These are phyloP conservation scores for Pythium angustatum DNA, from an alignment of 352 stramenopile genomes.

Conservation along the genomic window DNA sequence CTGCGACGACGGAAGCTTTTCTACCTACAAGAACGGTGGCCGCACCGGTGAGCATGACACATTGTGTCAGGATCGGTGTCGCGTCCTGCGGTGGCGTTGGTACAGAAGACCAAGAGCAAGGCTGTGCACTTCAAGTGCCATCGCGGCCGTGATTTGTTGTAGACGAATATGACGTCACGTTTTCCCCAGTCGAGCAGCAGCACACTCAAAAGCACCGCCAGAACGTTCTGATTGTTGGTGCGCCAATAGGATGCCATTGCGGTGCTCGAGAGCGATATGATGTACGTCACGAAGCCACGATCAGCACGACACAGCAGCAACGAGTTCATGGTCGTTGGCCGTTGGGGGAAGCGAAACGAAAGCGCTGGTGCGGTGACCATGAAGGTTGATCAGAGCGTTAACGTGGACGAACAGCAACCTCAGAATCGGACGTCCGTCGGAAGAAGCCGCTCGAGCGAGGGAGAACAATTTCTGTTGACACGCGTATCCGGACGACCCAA, in stretches of 20 bases:
- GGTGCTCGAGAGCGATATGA: conserved; percentile 22
- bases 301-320: not conserved
- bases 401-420: not conserved
- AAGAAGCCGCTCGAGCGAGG: not conserved
- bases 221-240: conserved; percentile 22
- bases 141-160: too few relatives aligned
- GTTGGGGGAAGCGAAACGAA: not conserved
- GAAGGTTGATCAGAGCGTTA: too few relatives aligned
- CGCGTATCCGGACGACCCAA: not conserved
- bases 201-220: not conserved
- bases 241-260: conserved; percentile 21
- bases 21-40: too few relatives aligned
- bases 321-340: not conserved
- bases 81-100: not conserved
- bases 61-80: too few relatives aligned
- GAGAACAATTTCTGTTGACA: conserved; percentile 24
- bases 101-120: not conserved
- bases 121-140: too few relatives aligned
- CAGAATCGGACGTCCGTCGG: not conserved
- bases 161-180: too few relatives aligned
- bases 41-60: too few relatives aligned
- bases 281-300: too few relatives aligned
- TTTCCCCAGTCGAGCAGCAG: too few relatives aligned
- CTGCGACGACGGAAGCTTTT: too few relatives aligned
- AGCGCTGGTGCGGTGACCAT: too few relatives aligned